Conservation (phyloP, 2,329 filamentous ascomycete species). For the Tolypocladium paradoxum region DNA sequence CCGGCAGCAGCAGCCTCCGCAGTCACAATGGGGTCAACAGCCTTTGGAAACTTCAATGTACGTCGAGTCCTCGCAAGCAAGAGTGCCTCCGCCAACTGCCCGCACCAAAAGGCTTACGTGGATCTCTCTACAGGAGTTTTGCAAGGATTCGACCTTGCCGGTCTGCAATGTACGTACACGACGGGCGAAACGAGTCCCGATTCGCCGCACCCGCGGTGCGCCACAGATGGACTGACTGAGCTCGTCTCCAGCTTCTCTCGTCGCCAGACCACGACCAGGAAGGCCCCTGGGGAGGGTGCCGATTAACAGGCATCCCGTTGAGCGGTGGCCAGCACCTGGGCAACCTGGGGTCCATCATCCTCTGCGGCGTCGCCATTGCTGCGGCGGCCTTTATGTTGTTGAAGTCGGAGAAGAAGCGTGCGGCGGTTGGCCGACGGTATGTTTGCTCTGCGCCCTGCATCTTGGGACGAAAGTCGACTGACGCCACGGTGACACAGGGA, state of each 20-base stretch:
- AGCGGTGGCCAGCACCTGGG: constrained; percentile 56
- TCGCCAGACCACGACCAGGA: constrained; percentile 50
- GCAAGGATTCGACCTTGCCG: constrained; percentile 71
- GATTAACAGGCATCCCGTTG: constrained; percentile 64
- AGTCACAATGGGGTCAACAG: constrained; percentile 46
- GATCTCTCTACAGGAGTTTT: constrained; percentile 53
- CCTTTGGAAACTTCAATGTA: constrained; percentile 52
- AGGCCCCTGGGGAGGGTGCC: constrained; percentile 57
- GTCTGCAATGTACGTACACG: constrained; percentile 58
- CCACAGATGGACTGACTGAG: constrained; percentile 8
- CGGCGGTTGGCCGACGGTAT: constrained; percentile 85
- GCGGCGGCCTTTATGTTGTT: constrained; percentile 58
- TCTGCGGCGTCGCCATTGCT: constrained; percentile 68
- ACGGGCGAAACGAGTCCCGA: not conserved
- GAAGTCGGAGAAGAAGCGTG: constrained; percentile 79
- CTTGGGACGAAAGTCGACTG: not conserved
- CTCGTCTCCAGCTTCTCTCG: constrained; percentile 31
- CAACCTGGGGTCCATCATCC: constrained; percentile 86
- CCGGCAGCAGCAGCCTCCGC: constrained; percentile 8
- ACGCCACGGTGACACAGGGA: constrained; percentile 47
- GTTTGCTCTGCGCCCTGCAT: not conserved
- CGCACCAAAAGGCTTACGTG: constrained; percentile 11
- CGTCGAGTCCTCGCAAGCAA: constrained; percentile 2
- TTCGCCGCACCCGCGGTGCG: constrained; percentile 3
- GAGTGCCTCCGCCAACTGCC: not conserved